phyloP scores from a whole-genome alignment of 805 yeast genomes.

The Yamadazyma scolyti region DNA sequence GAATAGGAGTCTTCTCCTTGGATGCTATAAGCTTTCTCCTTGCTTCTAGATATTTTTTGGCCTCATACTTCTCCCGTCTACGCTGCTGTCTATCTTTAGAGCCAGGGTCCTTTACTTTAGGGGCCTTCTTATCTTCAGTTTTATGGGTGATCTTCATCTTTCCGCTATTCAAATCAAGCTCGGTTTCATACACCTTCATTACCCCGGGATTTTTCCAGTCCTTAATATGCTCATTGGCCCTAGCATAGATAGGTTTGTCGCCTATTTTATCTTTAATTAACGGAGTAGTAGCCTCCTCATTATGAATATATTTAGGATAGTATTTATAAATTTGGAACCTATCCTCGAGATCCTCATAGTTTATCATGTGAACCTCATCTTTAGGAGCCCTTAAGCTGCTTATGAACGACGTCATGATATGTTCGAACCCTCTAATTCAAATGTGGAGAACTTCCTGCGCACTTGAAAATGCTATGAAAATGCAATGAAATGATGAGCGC shows the following conservation, averaged over 20 bases:
- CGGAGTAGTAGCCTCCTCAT: slow-evolving; percentile 34
- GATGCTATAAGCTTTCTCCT: slow-evolving; percentile 8
- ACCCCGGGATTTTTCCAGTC: slow-evolving; percentile 14
- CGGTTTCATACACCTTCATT: slow-evolving; percentile 15
- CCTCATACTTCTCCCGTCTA: slow-evolving; percentile 2
- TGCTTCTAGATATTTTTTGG: slow-evolving; percentile 3
- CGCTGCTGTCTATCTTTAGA: slow-evolving; percentile 1
- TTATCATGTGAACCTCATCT: slow-evolving; percentile 21
- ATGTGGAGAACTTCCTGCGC: too few species aligned
- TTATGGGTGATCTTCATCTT: slow-evolving; percentile 7
- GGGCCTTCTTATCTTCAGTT: slow-evolving; percentile 2
- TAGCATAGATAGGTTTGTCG: slow-evolving; percentile 38
- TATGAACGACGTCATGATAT: slow-evolving; percentile 5
- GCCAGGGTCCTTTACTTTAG: background rate
- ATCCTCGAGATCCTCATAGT: slow-evolving; percentile 35
- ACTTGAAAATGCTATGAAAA: too few species aligned
- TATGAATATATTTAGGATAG: slow-evolving; percentile 36
- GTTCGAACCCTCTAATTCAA: too few species aligned
- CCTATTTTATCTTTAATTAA: slow-evolving; percentile 26
- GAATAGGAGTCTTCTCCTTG: slow-evolving; percentile 7
- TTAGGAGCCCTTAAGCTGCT: slow-evolving; percentile 4
- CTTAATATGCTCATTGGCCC: slow-evolving; percentile 31
- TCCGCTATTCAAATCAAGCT: slow-evolving; percentile 11
- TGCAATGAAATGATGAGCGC: too few species aligned
- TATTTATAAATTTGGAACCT: slow-evolving; percentile 34